A percentile compares a stretch with the other conserved stretches of the same genome.
Evolutionary conservation across 305 asterid species (phyloP).

Genomic region (Solanum aculeatissimum): DNA sequence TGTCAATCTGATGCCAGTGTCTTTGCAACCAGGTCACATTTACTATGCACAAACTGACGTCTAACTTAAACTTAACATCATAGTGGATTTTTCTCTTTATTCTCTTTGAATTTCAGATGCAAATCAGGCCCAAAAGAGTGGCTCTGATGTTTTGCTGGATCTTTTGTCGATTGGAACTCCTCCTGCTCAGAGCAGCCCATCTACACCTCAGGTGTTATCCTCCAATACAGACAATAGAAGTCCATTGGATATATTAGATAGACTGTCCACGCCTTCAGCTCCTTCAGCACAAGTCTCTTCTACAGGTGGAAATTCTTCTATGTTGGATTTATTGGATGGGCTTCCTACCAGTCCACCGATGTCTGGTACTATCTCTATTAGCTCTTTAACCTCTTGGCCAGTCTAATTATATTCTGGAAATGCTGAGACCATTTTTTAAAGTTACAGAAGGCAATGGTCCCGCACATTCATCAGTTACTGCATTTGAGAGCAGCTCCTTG

Average conservation of each 20-base stretch:
- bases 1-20: conserved; percentile 47
- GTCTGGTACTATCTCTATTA: conserved; percentile 31
- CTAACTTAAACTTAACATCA: not conserved
- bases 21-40: conserved; percentile 47
- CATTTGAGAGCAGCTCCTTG: conserved; percentile 78
- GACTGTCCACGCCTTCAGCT: conserved; percentile 36
- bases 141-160: conserved; percentile 68
- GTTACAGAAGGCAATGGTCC: conserved; percentile 56
- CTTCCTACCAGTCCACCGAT: conserved; percentile 42
- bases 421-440: conserved; percentile 7
- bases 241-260: conserved; percentile 37
- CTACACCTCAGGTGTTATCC: conserved; percentile 40
- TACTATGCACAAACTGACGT: not conserved
- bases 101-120: conserved; percentile 32
- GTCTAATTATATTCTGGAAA: not conserved
- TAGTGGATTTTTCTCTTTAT: not conserved
- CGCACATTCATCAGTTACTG: conserved; percentile 57
- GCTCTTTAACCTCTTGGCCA: not conserved
- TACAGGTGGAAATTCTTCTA: conserved; percentile 44
- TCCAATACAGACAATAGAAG: conserved; percentile 37
- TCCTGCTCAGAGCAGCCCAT: conserved; percentile 47
- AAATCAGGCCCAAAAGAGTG: conserved; percentile 46
- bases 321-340: conserved; percentile 75
- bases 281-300: conserved; percentile 23
- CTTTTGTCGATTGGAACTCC: conserved; percentile 80